Base-by-base conservation (phyloP, 176 grass and related monocot species). In the Aegilops speltoides region DNA sequence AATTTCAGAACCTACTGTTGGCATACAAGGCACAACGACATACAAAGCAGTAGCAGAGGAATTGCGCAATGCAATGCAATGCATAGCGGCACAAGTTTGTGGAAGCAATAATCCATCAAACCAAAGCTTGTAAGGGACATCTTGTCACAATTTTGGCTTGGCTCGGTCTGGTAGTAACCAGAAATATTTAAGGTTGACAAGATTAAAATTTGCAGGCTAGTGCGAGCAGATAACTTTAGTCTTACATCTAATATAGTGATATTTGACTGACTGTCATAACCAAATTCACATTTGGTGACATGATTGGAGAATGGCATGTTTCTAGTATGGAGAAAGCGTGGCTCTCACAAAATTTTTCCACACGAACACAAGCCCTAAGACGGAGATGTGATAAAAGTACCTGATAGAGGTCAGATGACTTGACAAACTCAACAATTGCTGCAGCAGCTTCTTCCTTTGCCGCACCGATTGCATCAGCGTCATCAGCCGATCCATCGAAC, bases 401-500 rank as follows among this genome's bases (percentile, higher is more conserved):
- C 92, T 95, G 92, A 88, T 88, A 94, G 71, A 96, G 74, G 68
- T 81, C 83, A 22, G 94, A 62, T 14, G 92, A 91, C 68, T 87
- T 99, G 9, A 99, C 88, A 69, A 96, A 96, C 78, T 99, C 97
- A 63, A 94, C 20, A 41, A 99, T 86, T 54, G 94, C 89, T 23
- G 84, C 85, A 1, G 83, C 77, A 85, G 94, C 90, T 77, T 99
- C 85, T 88, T 99, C 94, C 86, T 94, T 96, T 11, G 88, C 94
- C 40, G 88, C 93, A 87, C 34, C 83, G 36, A 96, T 96, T 13
- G 83, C 34, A 41, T 66, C 80, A 6, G 90, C 57, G 2, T 96
- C 97, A 68, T 94, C 90, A 24, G 3, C 77, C 7, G 67, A 68
- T 84, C 87, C 89, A 22, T 89, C 88, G 81, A 99, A 99, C 19